Evolutionary conservation across 2,329 filamentous ascomycete species (phyloP).

Genomic region (Amesomyces nigricolor): DNA sequence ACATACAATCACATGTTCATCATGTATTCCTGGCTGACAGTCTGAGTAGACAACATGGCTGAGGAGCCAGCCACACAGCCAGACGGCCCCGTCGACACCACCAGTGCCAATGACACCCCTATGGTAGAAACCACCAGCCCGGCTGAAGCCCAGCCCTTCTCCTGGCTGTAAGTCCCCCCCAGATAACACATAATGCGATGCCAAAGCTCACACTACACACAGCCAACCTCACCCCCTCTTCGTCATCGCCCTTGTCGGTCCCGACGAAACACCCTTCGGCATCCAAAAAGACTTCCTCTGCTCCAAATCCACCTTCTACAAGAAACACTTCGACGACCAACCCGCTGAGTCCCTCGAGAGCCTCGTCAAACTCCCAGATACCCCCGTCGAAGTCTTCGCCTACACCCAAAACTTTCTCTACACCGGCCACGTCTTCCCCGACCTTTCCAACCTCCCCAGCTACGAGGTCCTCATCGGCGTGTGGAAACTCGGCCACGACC

Average conservation of each 20-base stretch:
- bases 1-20: background rate
- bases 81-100: background rate
- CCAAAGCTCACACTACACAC: conserved; percentile 7
- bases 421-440: conserved; percentile 43
- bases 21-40: background rate
- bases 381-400: conserved; percentile 47
- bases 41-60: conserved; percentile 1
- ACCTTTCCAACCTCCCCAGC: conserved; percentile 39
- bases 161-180: conserved; percentile 29
- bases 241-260: conserved; percentile 49
- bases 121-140: background rate
- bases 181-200: background rate
- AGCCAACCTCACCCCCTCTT: conserved; percentile 52
- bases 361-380: conserved; percentile 45
- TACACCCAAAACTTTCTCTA: conserved; percentile 51
- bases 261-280: conserved; percentile 48
- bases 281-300: conserved; percentile 56
- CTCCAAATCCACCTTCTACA: conserved; percentile 45
- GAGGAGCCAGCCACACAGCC: conserved; percentile 4
- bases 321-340: conserved; percentile 38
- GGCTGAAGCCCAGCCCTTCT: conserved; percentile 22
- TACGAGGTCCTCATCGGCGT: conserved; percentile 51
- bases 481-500: conserved; percentile 51
- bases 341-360: conserved; percentile 41
- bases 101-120: background rate